A percentile compares a stretch with the other conserved stretches of the same genome.
Evolutionary conservation across 2,329 filamentous ascomycete genomes (phyloP).

Genomic region (Calycina herbarum): DNA sequence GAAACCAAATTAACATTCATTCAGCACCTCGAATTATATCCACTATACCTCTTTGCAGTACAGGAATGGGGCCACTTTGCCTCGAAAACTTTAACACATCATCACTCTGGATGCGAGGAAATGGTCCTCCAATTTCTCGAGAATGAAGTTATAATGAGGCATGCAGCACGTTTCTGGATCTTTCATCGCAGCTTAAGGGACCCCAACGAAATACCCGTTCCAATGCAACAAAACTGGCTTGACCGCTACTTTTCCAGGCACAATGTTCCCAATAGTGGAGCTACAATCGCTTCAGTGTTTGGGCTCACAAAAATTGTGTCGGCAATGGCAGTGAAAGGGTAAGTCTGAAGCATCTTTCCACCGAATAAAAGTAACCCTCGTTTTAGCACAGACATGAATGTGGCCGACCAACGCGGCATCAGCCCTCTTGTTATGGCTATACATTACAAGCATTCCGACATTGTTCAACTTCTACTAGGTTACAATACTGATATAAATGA

Average conservation of each 20-base stretch:
- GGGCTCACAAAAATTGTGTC: neutral
- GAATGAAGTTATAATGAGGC: neutral
- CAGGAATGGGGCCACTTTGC: neutral
- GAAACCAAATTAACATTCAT: neutral
- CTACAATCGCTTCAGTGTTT: neutral
- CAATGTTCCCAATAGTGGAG: neutral
- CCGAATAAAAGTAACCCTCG: neutral
- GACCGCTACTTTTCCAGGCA: neutral
- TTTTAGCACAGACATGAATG: neutral
- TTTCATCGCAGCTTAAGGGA: neutral
- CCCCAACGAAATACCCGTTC: neutral
- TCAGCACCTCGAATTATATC: neutral
- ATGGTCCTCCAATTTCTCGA: neutral
- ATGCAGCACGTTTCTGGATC: neutral
- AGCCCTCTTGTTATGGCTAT: neutral
- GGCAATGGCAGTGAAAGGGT: neutral
- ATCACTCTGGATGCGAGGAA: neutral
- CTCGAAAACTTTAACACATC: neutral
- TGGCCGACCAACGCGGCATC: neutral
- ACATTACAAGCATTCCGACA: neutral
- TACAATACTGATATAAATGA: neutral
- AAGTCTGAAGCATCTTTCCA: neutral
- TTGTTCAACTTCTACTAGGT: neutral
- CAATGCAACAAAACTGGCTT: neutral
- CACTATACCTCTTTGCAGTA: neutral